Evolutionary conservation across 2,329 filamentous ascomycete species (phyloP), one percentile per base, ranked within the genome.

Genomic region (Pseudomassariella vexata): DNA sequence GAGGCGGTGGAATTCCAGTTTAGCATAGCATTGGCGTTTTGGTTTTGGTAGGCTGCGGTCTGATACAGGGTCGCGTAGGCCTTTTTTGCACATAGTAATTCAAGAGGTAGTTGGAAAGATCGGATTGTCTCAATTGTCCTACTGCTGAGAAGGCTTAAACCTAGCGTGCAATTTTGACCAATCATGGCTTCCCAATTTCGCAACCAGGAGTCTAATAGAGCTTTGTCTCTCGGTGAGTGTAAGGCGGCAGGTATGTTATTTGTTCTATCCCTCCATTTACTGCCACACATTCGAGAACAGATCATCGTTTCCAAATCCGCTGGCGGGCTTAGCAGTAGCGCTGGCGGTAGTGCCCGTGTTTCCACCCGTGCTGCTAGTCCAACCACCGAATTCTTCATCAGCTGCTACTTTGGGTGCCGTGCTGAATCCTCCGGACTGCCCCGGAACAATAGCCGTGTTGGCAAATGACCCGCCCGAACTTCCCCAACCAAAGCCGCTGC

Each of bases 211-310:
- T n/a, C n/a, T n/a, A n/a, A n/a, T n/a, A n/a, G n/a, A n/a, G n/a
- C n/a, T n/a, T n/a, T n/a, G n/a, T n/a, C n/a, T n/a, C n/a, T n/a
- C n/a, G n/a, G n/a, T n/a, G n/a, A n/a, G n/a, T n/a, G n/a, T n/a
- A n/a, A n/a, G n/a, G n/a, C n/a, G n/a, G n/a, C n/a, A n/a, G n/a
- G n/a, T n/a, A n/a, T n/a, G n/a, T n/a, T n/a, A n/a, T n/a, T n/a
- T n/a, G n/a, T n/a, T n/a, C n/a, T n/a, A n/a, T n/a, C n/a, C n/a
- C n/a, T n/a, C n/a, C n/a, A n/a, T 36, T 52, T 60, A 95, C 63
- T 88, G 76, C 90, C 90, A 96, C 30, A 96, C 90, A 59, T 96
- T 96, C 19, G 83, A 88, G 60, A 96, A 96, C 49, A 96, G 58
- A 63, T 96, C 90, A 44, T 95, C 90, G 34, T 76, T 79, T 32